Conservation (phyloP, 192 early-diverging fungal species). For the Piromyces finnis region DNA sequence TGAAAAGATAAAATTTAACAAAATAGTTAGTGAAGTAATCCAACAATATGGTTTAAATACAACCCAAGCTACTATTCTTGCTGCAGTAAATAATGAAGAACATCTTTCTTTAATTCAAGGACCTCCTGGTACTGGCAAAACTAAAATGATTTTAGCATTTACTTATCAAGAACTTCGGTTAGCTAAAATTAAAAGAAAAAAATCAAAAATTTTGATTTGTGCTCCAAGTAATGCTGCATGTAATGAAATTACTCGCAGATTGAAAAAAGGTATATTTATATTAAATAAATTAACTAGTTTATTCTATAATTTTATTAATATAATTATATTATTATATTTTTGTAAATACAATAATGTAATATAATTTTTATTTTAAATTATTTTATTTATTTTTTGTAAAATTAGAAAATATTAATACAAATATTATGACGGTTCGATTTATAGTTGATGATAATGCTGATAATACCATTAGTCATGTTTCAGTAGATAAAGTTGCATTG, state of each 20-base stretch:
- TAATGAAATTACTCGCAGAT: constrained; percentile 78
- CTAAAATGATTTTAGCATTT: constrained; percentile 75
- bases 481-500: constrained; percentile 1
- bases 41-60: constrained; percentile 55
- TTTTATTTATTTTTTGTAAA: constrained; percentile 9
- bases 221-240: constrained; percentile 90
- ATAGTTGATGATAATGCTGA: constrained; percentile 47
- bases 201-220: constrained; percentile 50
- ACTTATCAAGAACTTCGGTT: constrained; percentile 20
- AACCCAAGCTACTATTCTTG: constrained; percentile 70
- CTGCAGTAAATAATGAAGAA: constrained; percentile 33
- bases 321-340: no score
- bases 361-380: no score
- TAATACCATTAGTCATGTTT: constrained; percentile 7
- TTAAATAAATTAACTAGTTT: no score
- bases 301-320: no score
- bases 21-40: not conserved
- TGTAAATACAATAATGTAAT: no score
- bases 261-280: constrained; percentile 56
- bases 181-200: constrained; percentile 27
- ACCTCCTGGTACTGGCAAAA: constrained; percentile 54
- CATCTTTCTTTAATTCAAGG: constrained; percentile 86
- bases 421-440: constrained; percentile 58
- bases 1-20: not conserved
- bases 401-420: constrained; percentile 63